Conservation (phyloP, 768 basidiomycete species). For the Calvatia gigantea region DNA sequence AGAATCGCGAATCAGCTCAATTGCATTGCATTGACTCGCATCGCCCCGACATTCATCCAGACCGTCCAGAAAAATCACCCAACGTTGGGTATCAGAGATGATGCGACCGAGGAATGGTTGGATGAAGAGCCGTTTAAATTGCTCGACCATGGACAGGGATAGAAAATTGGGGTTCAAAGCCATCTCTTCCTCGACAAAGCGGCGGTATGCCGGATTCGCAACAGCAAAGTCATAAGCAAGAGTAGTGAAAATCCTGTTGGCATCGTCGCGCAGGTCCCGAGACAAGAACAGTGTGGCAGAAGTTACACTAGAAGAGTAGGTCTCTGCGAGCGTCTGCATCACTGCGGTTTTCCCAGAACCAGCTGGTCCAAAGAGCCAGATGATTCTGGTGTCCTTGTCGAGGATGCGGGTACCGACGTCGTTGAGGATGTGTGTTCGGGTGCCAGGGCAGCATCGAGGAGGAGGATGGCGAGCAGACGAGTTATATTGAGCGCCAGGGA, state of each 20-base stretch:
- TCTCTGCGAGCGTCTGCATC: not conserved
- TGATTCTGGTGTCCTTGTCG: not conserved
- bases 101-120: not conserved
- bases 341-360: not conserved
- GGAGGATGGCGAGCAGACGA: not conserved
- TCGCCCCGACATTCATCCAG: not conserved
- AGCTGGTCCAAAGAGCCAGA: not conserved
- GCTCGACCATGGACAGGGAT: not conserved
- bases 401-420: not conserved
- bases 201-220: not conserved
- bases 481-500: not conserved
- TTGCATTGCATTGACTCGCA: not conserved
- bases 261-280: not conserved
- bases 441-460: not conserved
- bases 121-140: not conserved
- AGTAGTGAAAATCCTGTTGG: not conserved
- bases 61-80: not conserved
- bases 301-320: not conserved
- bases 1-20: not conserved
- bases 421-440: not conserved
- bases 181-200: not conserved
- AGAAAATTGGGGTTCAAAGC: not conserved
- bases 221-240: not conserved
- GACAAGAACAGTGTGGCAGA: not conserved
- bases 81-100: not conserved